These are phyloP conservation scores for Phlebopus sp. DNA, from an alignment of 1,284 basidiomycete species.

Conservation along the genomic window DNA sequence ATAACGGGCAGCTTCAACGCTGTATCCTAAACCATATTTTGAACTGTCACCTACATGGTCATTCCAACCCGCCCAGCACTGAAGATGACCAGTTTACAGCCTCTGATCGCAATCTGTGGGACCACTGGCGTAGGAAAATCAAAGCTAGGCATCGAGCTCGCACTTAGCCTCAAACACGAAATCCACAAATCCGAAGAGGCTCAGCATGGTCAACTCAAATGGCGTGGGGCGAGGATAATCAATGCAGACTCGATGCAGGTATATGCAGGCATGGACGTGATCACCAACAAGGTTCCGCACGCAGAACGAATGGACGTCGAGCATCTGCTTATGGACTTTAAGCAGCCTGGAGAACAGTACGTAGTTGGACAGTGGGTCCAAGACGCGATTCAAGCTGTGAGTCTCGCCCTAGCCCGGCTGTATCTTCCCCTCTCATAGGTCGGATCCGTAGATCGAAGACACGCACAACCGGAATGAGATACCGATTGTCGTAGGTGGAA, in stretches of 20 bases:
- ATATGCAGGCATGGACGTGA: slow-evolving; percentile 89
- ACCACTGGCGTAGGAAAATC: slow-evolving; percentile 98
- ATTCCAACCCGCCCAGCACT: not conserved
- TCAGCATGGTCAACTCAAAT: slow-evolving; percentile 33
- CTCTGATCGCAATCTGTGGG: slow-evolving; percentile 85
- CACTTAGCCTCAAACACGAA: slow-evolving; percentile 49
- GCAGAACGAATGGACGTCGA: slow-evolving; percentile 79
- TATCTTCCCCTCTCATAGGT: not conserved
- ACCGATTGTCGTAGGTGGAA: slow-evolving; percentile 93
- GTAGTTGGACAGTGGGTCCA: slow-evolving; percentile 83
- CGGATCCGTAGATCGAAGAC: slow-evolving; percentile 58
- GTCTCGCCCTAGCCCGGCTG: slow-evolving; percentile 26
- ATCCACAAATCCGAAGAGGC: slow-evolving; percentile 5
- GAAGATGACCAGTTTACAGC: slow-evolving; percentile 33
- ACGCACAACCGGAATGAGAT: slow-evolving; percentile 61
- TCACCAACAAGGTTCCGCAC: slow-evolving; percentile 91
- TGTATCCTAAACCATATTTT: too few relatives aligned
- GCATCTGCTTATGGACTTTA: slow-evolving; percentile 89
- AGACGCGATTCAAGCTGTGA: slow-evolving; percentile 68
- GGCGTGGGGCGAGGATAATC: slow-evolving; percentile 73
- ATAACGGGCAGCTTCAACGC: not conserved
- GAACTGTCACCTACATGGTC: too few relatives aligned
- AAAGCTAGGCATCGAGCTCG: slow-evolving; percentile 87
- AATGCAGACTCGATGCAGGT: slow-evolving; percentile 99
- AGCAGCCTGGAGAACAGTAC: slow-evolving; percentile 83